A percentile compares a stretch with the other conserved stretches of the same genome.
These are phyloP conservation scores for Cutaneotrichosporon arboriforme DNA, from an alignment of 1,284 basidiomycete species.

Conservation along the genomic window DNA sequence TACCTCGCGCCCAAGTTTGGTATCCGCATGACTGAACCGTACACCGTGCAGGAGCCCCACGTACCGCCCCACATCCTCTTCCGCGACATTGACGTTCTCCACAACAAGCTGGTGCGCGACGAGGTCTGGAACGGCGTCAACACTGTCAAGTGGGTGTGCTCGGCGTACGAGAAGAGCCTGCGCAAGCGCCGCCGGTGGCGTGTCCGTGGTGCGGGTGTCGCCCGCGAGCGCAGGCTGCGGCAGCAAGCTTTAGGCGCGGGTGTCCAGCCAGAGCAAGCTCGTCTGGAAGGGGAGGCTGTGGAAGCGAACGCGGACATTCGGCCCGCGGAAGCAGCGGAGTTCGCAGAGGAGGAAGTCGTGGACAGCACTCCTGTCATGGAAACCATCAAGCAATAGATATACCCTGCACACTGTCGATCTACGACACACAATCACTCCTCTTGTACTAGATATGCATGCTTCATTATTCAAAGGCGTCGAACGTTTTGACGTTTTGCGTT, in stretches of 20 bases:
- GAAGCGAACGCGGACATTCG: background rate
- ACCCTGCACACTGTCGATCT: background rate
- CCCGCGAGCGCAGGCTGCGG: slow-evolving; percentile 7
- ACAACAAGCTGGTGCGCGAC: slow-evolving; percentile 37
- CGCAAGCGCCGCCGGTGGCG: slow-evolving; percentile 32
- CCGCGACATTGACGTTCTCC: slow-evolving; percentile 39
- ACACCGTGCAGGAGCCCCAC: slow-evolving; percentile 34
- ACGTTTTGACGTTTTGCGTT: no score
- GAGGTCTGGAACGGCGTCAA: slow-evolving; percentile 28
- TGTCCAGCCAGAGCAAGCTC: background rate
- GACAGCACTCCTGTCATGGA: background rate
- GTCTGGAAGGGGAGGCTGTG: background rate
- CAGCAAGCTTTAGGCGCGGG: background rate
- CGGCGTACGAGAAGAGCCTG: slow-evolving; percentile 30
- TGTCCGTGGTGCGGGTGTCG: slow-evolving; percentile 23
- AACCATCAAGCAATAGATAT: background rate
- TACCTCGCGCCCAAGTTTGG: slow-evolving; percentile 21
- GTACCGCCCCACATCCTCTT: slow-evolving; percentile 46
- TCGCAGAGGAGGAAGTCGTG: background rate
- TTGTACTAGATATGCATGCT: background rate
- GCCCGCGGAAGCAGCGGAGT: background rate
- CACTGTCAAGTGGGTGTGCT: slow-evolving; percentile 31
- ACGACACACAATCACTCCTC: background rate
- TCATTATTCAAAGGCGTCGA: no score
- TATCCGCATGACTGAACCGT: slow-evolving; percentile 32